Base-by-base conservation (phyloP, 1,139 yeast species). In the Candida pseudoviswanathii region DNA sequence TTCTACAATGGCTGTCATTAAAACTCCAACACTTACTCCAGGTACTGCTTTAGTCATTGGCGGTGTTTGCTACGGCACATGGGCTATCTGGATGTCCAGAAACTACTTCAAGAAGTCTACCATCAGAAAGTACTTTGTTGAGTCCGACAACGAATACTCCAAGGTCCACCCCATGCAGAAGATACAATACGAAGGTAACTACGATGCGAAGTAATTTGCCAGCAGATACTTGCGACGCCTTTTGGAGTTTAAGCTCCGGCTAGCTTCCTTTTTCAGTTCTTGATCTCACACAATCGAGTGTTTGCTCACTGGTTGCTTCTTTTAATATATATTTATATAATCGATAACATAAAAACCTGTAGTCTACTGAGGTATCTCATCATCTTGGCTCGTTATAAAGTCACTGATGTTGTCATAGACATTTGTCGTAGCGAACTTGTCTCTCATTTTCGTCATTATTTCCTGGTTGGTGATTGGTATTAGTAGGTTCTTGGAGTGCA, bases 71-170 rank as follows among this genome's bases (percentile, higher is more conserved):
- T 73, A 73, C 53, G 74, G 72, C 10, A 48, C 64, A 11, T 75
- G 72, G 40, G 72, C 63, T 3, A 56, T 61, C 47, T 72, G 63
- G 58, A 75, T 74, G 79, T 55, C 64, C n/a, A 67, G 59, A 37
- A 55, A 61, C 53, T 73, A 72, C 60, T 71, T 67, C 58, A 52
- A 61, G 34, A 57, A 60, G 40, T 70, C 74, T n/a, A 48, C 64
- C 6, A 58, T 73, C 47, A 69, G 63, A 53, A 59, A 61, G 48
- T 67, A 67, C 30, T 74, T 60, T 51, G 70, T 65, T 30, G 54
- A 54, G 2, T 59, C 69, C 16, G 77, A 71, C 58, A 57, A 63
- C 25, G 63, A 60, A 31, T 71, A 66, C 51, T 71, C 61, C 32
- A 53, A 60, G n/a, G 66, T 69, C 37, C 65, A 65, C 51, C 58